Percentiles rank a stretch among this genome's conserved stretches.
Evolutionary conservation across 2,329 filamentous ascomycete species (phyloP).

Genomic region (Talaromyces sp.): DNA sequence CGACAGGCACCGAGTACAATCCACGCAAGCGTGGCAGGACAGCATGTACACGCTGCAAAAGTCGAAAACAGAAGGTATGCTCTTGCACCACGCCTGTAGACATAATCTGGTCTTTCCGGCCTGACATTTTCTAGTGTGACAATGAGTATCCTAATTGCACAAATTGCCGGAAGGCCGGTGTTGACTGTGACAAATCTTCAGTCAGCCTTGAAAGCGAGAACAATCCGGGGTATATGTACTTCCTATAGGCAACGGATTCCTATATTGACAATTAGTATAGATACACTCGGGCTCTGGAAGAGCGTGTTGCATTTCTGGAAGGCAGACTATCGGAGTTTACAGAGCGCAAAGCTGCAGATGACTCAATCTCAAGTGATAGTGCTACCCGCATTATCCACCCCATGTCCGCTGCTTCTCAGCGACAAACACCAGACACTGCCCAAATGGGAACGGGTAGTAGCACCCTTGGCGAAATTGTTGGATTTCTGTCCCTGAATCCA

Average conservation of each 20-base stretch:
- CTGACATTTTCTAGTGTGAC: constrained; percentile 38
- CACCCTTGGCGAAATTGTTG: constrained; percentile 46
- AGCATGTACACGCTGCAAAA: constrained; percentile 47
- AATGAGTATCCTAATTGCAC: constrained; percentile 46
- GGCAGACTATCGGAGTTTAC: constrained; percentile 24
- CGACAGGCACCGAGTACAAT: constrained; percentile 34
- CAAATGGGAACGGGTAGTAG: constrained; percentile 31
- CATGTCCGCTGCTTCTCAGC: constrained; percentile 25
- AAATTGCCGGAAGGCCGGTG: constrained; percentile 44
- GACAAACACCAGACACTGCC: constrained; percentile 22
- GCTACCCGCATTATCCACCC: constrained; percentile 21
- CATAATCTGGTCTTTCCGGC: background rate
- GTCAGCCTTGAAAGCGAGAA: constrained; percentile 37
- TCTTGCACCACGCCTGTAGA: background rate
- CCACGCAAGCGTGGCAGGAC: constrained; percentile 47
- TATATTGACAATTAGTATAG: constrained; percentile 22
- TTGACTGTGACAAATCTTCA: constrained; percentile 42
- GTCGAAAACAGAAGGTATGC: constrained; percentile 44
- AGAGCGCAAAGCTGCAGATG: constrained; percentile 18
- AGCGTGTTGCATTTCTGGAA: constrained; percentile 44
- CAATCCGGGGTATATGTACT: constrained; percentile 33
- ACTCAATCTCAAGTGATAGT: constrained; percentile 16
- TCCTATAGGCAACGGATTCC: background rate
- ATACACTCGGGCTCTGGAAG: constrained; percentile 44
- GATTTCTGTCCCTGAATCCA: constrained; percentile 47